Evolutionary conservation across 192 early-diverging fungal species (phyloP).

Genomic region (Podila minutissima): DNA sequence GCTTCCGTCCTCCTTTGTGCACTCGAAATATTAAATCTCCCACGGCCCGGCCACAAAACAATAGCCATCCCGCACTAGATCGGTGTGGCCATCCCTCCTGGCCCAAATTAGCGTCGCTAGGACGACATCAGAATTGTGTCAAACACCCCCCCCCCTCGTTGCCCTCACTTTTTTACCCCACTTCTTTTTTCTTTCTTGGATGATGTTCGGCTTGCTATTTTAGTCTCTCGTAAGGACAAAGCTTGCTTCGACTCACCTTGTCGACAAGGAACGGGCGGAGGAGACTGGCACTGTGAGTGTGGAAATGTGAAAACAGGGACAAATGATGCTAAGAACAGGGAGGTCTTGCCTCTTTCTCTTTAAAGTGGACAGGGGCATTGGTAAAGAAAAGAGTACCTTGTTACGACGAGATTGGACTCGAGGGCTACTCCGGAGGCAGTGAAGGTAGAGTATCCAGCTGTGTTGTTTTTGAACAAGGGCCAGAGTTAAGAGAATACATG

Average conservation of each 20-base stretch:
- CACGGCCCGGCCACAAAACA: too few species aligned
- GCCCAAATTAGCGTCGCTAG: too few species aligned
- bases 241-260: conserved; percentile 23
- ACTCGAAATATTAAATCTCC: too few species aligned
- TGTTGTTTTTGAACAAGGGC: conserved; percentile 17
- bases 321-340: neutral
- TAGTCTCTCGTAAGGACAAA: neutral
- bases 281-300: conserved; percentile 32
- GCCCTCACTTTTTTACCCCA: neutral
- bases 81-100: too few species aligned
- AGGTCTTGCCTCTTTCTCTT: neutral
- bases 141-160: neutral
- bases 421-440: conserved; percentile 46
- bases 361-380: neutral
- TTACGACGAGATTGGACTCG: conserved; percentile 38
- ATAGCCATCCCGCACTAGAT: too few species aligned
- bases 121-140: too few species aligned
- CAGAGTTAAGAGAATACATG: neutral
- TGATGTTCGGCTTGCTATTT: neutral
- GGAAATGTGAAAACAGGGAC: neutral
- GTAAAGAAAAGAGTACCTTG: conserved; percentile 24
- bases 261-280: conserved; percentile 34
- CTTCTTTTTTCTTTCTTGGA: neutral
- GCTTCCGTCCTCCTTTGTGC: too few species aligned
- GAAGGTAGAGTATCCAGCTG: conserved; percentile 48